Evolutionary conservation across 805 yeast species (phyloP).

Genomic region (Maudiozyma turicensis): DNA sequence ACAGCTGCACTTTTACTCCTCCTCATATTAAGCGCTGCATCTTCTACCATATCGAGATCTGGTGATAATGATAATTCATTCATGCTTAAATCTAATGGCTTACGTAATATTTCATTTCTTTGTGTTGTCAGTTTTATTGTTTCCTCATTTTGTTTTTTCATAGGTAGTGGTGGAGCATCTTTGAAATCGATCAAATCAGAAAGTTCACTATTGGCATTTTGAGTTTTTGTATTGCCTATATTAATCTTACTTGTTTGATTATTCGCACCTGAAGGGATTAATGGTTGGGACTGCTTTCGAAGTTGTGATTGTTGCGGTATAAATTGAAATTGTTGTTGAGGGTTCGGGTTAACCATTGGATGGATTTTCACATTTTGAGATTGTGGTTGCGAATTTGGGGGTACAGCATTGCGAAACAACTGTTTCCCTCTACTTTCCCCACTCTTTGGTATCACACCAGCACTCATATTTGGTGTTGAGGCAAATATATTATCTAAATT

Average conservation of each 20-base stretch:
- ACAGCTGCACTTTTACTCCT: not conserved
- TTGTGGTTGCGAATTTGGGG: not conserved
- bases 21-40: not conserved
- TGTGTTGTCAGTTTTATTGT: not conserved
- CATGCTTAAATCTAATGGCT: constrained; percentile 10
- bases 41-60: not conserved
- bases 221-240: not conserved
- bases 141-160: not conserved
- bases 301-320: not conserved
- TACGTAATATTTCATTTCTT: not conserved
- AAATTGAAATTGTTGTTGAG: not conserved
- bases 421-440: not conserved
- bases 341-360: too few relatives aligned
- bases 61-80: constrained; percentile 8
- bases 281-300: too few relatives aligned
- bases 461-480: not conserved
- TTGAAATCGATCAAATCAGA: not conserved
- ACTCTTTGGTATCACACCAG: not conserved
- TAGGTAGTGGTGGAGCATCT: not conserved
- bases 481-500: not conserved
- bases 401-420: not conserved
- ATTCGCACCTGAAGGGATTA: too few relatives aligned
- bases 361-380: too few relatives aligned
- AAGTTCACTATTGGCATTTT: not conserved
- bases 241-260: not conserved